Evolutionary conservation across 768 basidiomycete genomes (phyloP).

Genomic region (Agrocybe pediades): DNA sequence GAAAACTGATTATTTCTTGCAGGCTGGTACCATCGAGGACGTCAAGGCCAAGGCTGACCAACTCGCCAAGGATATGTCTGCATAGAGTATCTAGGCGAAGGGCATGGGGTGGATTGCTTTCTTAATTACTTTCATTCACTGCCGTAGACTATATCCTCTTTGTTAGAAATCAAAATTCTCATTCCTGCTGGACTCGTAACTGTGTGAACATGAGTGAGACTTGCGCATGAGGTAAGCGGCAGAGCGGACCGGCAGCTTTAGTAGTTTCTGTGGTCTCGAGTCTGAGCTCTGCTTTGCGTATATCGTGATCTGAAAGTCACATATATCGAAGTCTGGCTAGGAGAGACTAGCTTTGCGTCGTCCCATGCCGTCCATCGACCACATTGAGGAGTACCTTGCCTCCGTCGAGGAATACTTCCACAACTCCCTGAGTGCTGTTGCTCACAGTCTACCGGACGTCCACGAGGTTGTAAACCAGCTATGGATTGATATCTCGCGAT

Average conservation of each 20-base stretch:
- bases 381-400: constrained; percentile 71
- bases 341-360: background rate
- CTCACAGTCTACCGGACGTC: constrained; percentile 62
- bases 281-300: too few species aligned
- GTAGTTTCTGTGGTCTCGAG: too few species aligned
- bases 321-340: too few species aligned
- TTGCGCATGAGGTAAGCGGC: too few species aligned
- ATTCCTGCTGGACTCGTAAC: constrained; percentile 13
- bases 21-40: constrained; percentile 93
- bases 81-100: constrained; percentile 31
- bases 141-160: constrained; percentile 18
- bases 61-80: constrained; percentile 91
- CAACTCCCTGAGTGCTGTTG: constrained; percentile 54
- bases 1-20: background rate
- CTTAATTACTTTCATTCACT: constrained; percentile 17
- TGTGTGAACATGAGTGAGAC: too few species aligned
- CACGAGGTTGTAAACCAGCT: constrained; percentile 67
- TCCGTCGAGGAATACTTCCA: constrained; percentile 65
- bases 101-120: constrained; percentile 9
- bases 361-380: constrained; percentile 49
- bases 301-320: too few species aligned
- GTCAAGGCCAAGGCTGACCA: constrained; percentile 97
- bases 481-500: constrained; percentile 80
- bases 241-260: too few species aligned
- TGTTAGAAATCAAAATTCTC: constrained; percentile 19